phyloP scores from a whole-genome alignment of 345 rosid species.

The Melaleuca quinquenervia region DNA sequence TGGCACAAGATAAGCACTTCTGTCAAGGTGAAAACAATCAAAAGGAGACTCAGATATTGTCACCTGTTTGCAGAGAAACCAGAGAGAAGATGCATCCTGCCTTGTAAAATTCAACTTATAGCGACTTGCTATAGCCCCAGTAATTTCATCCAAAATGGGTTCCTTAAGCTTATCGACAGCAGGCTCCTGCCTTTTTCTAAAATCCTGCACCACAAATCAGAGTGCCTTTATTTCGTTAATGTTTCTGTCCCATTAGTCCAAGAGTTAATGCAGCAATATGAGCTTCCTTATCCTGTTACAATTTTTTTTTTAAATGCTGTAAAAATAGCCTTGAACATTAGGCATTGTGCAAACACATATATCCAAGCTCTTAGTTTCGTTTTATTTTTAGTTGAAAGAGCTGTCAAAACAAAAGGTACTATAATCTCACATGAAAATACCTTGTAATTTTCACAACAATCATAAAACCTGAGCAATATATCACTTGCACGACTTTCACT shows the following conservation, averaged over 20 bases:
- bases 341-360: neutral
- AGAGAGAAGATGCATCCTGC: conserved; percentile 71
- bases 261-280: neutral
- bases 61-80: conserved; percentile 96
- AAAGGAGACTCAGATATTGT: neutral
- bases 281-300: neutral
- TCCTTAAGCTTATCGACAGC: conserved; percentile 71
- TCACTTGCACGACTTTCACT: conserved; percentile 97
- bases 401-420: neutral
- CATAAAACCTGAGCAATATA: conserved; percentile 60
- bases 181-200: conserved; percentile 53
- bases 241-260: neutral
- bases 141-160: conserved; percentile 69
- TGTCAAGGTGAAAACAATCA: neutral
- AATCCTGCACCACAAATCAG: conserved; percentile 26
- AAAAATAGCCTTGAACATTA: neutral
- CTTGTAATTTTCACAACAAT: conserved; percentile 86
- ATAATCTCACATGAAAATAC: conserved; percentile 15
- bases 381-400: too few relatives aligned
- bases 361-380: neutral
- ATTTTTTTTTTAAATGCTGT: neutral
- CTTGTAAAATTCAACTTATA: conserved; percentile 53
- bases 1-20: neutral
- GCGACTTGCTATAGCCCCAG: conserved; percentile 45
- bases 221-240: neutral